Base-by-base conservation (phyloP, 345 rosid genomes). In the Gossypium turneri region DNA sequence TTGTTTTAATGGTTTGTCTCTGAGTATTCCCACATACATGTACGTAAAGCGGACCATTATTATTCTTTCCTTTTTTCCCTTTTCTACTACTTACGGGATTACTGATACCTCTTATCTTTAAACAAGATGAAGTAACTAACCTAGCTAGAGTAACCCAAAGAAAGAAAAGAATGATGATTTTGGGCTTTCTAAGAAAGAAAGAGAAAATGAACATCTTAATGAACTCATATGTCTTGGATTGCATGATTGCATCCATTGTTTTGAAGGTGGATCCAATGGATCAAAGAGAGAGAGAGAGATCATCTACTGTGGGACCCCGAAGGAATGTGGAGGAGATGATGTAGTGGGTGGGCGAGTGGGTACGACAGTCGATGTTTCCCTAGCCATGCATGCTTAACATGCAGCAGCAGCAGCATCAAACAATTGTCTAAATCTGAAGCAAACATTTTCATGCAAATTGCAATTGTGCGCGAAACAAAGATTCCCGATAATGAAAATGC, bases 1-100 rank as follows among this genome's bases (percentile, higher is more conserved):
- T 29, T 20, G 65, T 53, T 12, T 58, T 63, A 69, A 69, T 55
- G 51, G 72, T 70, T 62, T 15, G 48, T 65, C 51, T 43, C 51
- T 34, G 41, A 34, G 41, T 34, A 34, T 34, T 34, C 41, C 41
- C 41, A 56, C 24, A 8, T 12, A 19, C 29, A 22, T 57, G 29
- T 57, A 57, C 61, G 61, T 43, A 70, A 2, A 38, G 61, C 67
- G 11, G 25, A 19, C 76, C 56, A 69, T 70, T 7, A n/a, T 53
- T 61, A 68, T 27, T 24, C 17, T n/a, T 4, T 34, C 38, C 38
- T 69, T 52, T 20, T n/a, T 19, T 8, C 24, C 19, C 7, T n/a
- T 7, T 10, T 17, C 12, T 22, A 17, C 52, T 12, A 45, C 53
- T 59, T 44, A 41, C 44, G 16, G 13, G n/a, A 24, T 67, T n/a